phyloP scores from a whole-genome alignment of 2,329 filamentous ascomycete species.

The Lojkania enalia region DNA sequence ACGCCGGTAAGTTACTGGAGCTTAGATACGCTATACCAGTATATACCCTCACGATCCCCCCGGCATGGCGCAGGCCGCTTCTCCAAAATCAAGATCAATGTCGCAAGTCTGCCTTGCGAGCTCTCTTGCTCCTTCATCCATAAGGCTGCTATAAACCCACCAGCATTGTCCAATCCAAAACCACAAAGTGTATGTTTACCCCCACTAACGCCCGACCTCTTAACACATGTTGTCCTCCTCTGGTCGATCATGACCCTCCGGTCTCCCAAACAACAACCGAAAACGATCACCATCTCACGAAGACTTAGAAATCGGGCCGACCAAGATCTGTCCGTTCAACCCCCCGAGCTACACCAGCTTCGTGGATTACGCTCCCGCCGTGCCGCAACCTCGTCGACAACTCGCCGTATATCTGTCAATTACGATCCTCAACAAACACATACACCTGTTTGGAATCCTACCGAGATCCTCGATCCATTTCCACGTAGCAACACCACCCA shows the following conservation, averaged over 20 bases:
- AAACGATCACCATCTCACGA: conserved; percentile 41
- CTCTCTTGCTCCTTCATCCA: conserved; percentile 21
- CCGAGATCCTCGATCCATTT: conserved; percentile 21
- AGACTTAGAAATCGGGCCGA: conserved; percentile 37
- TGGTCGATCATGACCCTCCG: conserved; percentile 41
- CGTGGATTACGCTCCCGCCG: conserved; percentile 34
- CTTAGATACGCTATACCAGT: conserved; percentile 37
- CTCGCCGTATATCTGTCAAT: conserved; percentile 35
- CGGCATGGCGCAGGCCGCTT: conserved; percentile 40
- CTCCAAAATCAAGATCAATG: conserved; percentile 29
- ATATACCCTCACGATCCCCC: conserved; percentile 34
- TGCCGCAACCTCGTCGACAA: conserved; percentile 35
- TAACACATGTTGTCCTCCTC: conserved; percentile 33
- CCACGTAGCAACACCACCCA: conserved; percentile 25
- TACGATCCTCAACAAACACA: conserved; percentile 30
- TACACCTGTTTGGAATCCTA: conserved; percentile 29
- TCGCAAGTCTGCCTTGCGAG: conserved; percentile 38
- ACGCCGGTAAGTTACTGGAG: conserved; percentile 31
- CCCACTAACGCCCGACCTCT: conserved; percentile 31
- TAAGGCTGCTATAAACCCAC: conserved; percentile 38
- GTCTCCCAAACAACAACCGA: conserved; percentile 32
- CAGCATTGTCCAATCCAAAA: conserved; percentile 25
- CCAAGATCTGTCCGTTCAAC: conserved; percentile 33
- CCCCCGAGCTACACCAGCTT: conserved; percentile 35
- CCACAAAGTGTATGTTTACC: conserved; percentile 40